phyloP scores from a whole-genome alignment of 2,329 filamentous ascomycete genomes.

The Ciborinia camelliae region DNA sequence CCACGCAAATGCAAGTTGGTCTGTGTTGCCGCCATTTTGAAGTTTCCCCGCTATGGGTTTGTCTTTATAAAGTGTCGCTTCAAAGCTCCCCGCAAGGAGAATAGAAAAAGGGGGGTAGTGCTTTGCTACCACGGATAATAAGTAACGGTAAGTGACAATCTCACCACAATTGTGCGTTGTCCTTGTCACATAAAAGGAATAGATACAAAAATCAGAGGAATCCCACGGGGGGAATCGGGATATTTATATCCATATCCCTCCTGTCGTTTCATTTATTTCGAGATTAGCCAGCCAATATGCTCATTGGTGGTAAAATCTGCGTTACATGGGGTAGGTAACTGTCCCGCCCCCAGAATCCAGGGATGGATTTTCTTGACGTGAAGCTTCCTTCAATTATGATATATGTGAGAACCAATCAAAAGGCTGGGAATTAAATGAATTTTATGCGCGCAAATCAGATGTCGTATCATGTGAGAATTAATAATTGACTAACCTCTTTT shows the following conservation, averaged over 20 bases:
- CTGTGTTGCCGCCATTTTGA: background rate
- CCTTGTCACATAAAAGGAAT: background rate
- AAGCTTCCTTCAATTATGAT: background rate
- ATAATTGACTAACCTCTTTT: background rate
- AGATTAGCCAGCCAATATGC: background rate
- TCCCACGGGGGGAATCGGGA: background rate
- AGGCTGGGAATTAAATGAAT: background rate
- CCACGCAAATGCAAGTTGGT: background rate
- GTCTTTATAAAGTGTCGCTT: background rate
- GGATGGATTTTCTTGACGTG: background rate
- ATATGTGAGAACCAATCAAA: background rate
- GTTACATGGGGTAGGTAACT: background rate
- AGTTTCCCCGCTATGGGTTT: background rate
- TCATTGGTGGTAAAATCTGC: conserved; percentile 6
- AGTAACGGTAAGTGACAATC: background rate
- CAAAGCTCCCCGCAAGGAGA: background rate
- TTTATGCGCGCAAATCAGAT: background rate
- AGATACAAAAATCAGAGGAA: background rate
- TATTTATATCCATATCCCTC: conserved; percentile 8
- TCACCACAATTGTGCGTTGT: background rate
- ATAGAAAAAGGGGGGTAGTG: background rate
- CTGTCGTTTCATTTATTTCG: background rate
- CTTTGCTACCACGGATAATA: background rate
- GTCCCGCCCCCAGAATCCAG: background rate
- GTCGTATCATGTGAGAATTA: background rate